Evolutionary conservation across 805 yeast species (phyloP).

Genomic region (Ogataea nitratoaversa): DNA sequence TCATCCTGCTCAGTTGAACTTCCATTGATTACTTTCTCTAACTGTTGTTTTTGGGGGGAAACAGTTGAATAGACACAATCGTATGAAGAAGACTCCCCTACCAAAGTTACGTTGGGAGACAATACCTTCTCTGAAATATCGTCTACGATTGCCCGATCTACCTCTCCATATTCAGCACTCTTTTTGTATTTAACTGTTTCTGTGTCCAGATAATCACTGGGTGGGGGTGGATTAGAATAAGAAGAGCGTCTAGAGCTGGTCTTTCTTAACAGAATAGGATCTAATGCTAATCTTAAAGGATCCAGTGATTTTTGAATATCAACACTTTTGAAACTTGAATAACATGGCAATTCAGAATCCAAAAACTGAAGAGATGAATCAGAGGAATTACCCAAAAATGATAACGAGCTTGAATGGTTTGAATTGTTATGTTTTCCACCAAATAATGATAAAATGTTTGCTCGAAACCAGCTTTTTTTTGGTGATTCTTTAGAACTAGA

Average conservation of each 20-base stretch:
- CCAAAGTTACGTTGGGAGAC: too few species aligned
- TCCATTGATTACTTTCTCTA: too few species aligned
- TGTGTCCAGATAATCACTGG: neutral
- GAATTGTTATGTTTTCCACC: neutral
- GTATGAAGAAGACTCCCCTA: too few species aligned
- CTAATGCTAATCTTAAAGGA: conserved; percentile 10
- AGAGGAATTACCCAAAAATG: neutral
- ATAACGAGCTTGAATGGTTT: neutral
- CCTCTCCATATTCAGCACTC: neutral
- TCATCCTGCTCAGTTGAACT: too few species aligned
- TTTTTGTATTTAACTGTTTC: neutral
- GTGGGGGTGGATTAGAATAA: neutral
- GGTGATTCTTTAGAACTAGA: neutral
- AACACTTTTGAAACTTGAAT: conserved; percentile 11
- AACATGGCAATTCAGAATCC: conserved; percentile 11
- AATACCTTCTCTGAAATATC: too few species aligned
- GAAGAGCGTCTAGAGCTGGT: conserved; percentile 10
- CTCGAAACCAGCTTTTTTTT: neutral
- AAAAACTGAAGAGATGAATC: neutral
- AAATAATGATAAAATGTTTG: neutral
- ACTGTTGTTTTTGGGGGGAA: too few species aligned
- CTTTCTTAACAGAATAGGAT: conserved; percentile 10
- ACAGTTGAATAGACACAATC: too few species aligned
- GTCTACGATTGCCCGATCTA: neutral
- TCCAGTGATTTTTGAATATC: conserved; percentile 13